Conservation (phyloP, 1,284 basidiomycete species). For the Trichosporon ovoides region DNA sequence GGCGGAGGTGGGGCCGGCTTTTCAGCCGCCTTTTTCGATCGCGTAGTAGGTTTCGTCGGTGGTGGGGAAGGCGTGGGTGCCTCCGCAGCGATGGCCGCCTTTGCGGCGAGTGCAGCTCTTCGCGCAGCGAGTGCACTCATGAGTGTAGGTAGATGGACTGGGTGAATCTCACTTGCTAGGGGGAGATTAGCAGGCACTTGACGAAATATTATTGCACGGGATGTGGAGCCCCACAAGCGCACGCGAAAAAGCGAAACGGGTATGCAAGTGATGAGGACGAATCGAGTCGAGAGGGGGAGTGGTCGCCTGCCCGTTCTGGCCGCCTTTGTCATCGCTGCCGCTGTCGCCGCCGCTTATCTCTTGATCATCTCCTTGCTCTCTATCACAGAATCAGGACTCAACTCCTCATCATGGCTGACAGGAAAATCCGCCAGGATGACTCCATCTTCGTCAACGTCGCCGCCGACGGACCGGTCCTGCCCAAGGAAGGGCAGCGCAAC, state of each 20-base stretch:
- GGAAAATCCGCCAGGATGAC: constrained; percentile 22
- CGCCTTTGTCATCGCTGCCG: not conserved
- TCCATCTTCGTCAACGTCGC: constrained; percentile 52
- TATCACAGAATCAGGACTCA: not conserved
- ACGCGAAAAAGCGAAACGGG: constrained; percentile 2
- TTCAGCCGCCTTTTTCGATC: not conserved
- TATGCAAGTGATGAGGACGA: not conserved
- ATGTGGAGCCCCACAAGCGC: not conserved
- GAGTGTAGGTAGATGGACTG: not conserved
- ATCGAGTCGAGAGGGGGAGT: not conserved
- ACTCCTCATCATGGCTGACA: constrained; percentile 28
- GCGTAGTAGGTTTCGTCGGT: not conserved
- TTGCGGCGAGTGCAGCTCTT: constrained; percentile 20
- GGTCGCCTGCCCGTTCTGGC: not conserved
- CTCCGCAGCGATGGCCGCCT: constrained; percentile 9
- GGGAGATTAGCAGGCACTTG: too few relatives aligned
- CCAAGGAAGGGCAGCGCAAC: constrained; percentile 77
- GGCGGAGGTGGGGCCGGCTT: constrained; percentile 5
- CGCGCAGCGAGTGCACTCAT: constrained; percentile 35
- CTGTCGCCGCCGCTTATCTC: not conserved
- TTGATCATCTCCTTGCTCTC: not conserved
- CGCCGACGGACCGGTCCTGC: constrained; percentile 52
- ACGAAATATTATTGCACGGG: not conserved
- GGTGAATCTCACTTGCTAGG: not conserved
- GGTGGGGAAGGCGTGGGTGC: not conserved